Evolutionary conservation across 2,329 filamentous ascomycete species (phyloP).

Genomic region (Fusarium pseudoanthophilum): DNA sequence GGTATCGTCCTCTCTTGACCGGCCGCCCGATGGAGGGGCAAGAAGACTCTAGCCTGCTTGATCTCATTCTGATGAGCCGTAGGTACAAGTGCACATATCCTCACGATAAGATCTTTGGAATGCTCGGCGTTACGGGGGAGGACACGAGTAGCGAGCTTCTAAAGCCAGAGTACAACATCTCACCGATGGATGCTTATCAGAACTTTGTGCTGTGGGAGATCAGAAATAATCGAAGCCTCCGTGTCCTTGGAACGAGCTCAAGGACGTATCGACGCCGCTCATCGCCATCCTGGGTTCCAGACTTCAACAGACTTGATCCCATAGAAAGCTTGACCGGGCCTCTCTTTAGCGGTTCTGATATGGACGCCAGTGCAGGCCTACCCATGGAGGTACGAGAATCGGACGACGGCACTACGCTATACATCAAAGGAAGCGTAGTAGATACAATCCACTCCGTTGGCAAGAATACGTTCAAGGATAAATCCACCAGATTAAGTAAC

Average conservation of each 20-base stretch:
- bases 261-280: fast-evolving
- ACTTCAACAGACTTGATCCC: not conserved
- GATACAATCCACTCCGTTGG: not conserved
- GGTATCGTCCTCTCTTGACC: fast-evolving
- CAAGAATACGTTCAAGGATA: fast-evolving
- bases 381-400: fast-evolving
- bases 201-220: not conserved
- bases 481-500: not conserved
- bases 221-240: fast-evolving
- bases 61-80: not conserved
- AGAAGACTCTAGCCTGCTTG: fast-evolving
- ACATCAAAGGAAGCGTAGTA: fast-evolving
- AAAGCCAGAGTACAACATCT: not conserved
- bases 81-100: not conserved
- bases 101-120: not conserved
- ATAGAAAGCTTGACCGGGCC: not conserved
- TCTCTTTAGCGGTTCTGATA: too few relatives aligned
- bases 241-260: not conserved
- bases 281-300: not conserved
- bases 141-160: not conserved
- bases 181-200: fast-evolving
- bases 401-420: fast-evolving
- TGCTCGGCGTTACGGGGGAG: fast-evolving
- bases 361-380: not conserved
- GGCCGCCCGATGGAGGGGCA: fast-evolving